Percentiles rank a stretch among this genome's conserved stretches.
Evolutionary conservation across 768 basidiomycete genomes (phyloP).

Genomic region (Trametes gibbosa): DNA sequence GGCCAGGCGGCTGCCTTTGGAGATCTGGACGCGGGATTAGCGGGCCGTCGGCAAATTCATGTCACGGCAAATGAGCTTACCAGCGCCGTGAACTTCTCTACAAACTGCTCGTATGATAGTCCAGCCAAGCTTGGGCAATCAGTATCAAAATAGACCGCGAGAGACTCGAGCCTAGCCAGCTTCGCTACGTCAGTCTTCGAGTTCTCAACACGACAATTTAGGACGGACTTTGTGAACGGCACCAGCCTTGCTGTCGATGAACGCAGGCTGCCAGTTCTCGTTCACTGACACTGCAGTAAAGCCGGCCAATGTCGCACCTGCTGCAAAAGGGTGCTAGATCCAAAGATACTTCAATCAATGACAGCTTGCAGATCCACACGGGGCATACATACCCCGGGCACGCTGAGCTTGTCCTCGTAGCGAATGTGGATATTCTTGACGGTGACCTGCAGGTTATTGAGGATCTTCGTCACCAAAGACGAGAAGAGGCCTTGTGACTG

Average conservation of each 20-base stretch:
- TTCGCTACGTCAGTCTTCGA: constrained; percentile 29
- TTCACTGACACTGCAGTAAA: constrained; percentile 91
- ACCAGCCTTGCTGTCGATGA: constrained; percentile 85
- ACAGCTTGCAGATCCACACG: too few species aligned
- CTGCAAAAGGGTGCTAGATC: constrained; percentile 87
- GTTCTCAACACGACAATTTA: background rate
- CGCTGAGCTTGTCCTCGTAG: constrained; percentile 93
- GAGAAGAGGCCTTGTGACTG: constrained; percentile 84
- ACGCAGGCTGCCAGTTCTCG: constrained; percentile 82
- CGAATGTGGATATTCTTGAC: constrained; percentile 95
- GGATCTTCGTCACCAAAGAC: constrained; percentile 81
- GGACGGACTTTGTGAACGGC: constrained; percentile 80
- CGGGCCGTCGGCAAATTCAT: background rate
- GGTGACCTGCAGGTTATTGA: constrained; percentile 95
- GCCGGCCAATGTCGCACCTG: constrained; percentile 81
- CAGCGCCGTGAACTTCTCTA: constrained; percentile 72
- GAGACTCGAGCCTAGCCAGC: constrained; percentile 82
- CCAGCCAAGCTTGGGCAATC: constrained; percentile 80
- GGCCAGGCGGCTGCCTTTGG: constrained; percentile 43
- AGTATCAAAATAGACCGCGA: constrained; percentile 94
- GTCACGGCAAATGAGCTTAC: constrained; percentile 35
- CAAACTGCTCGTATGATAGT: constrained; percentile 58
- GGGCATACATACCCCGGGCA: constrained; percentile 70
- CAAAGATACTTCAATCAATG: background rate
- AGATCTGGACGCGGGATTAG: constrained; percentile 38